Evolutionary conservation across 306 rosid genomes (phyloP).

Genomic region (Cucumis hystrix): DNA sequence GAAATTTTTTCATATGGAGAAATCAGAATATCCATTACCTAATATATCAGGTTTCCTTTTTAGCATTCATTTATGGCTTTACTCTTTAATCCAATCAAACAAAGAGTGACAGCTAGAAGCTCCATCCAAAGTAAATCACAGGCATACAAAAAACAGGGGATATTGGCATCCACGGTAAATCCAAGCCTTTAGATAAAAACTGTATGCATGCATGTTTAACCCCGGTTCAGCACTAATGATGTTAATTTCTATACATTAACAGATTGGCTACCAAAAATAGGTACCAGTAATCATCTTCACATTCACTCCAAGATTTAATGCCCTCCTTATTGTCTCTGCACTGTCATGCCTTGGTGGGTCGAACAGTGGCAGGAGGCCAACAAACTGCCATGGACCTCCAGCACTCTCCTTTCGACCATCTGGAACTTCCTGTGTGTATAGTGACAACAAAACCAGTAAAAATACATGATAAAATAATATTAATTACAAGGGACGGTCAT

Average conservation of each 20-base stretch:
- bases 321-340: slow-evolving; percentile 96
- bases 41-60: neutral
- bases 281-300: slow-evolving; percentile 97
- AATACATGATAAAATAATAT: neutral
- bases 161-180: neutral
- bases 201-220: neutral
- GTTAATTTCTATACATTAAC: slow-evolving; percentile 3
- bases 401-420: slow-evolving; percentile 83
- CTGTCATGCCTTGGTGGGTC: slow-evolving; percentile 99
- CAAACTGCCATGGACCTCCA: slow-evolving; percentile 95
- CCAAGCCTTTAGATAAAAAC: neutral
- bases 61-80: neutral
- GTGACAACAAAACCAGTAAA: neutral
- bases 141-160: neutral
- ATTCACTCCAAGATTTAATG: slow-evolving; percentile 93
- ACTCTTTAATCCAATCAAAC: neutral
- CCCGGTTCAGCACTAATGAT: neutral
- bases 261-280: slow-evolving; percentile 8
- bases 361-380: slow-evolving; percentile 88
- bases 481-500: neutral
- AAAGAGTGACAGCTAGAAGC: neutral
- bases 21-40: neutral
- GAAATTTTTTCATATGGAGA: neutral
- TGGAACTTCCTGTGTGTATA: slow-evolving; percentile 66
- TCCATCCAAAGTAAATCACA: neutral